A percentile compares a stretch with the other conserved stretches of the same genome.
These are phyloP conservation scores for Podaxis rugospora DNA, from an alignment of 768 basidiomycete genomes.

Conservation along the genomic window DNA sequence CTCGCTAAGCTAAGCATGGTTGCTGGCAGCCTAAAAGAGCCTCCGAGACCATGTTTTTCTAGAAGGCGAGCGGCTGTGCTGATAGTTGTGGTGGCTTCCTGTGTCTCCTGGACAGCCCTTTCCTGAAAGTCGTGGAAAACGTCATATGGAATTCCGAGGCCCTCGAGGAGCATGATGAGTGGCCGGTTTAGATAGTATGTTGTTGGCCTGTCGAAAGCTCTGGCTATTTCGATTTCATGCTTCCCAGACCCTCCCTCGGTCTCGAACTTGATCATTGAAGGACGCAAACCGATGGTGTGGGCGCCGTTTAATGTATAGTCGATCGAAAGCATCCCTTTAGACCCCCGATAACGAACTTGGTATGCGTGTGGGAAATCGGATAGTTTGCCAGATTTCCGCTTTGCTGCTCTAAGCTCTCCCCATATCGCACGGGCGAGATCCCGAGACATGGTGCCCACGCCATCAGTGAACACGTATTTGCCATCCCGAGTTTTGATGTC, in stretches of 20 bases:
- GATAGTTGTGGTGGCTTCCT: slow-evolving; percentile 38
- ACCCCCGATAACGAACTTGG: slow-evolving; percentile 60
- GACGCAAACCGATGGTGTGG: slow-evolving; percentile 45
- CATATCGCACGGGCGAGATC: slow-evolving; percentile 50
- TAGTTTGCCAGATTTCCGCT: slow-evolving; percentile 27
- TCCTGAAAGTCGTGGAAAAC: slow-evolving; percentile 54
- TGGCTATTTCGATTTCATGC: slow-evolving; percentile 56
- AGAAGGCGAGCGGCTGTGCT: slow-evolving; percentile 43
- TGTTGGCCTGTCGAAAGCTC: slow-evolving; percentile 57
- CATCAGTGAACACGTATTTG: slow-evolving; percentile 61
- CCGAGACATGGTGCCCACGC: slow-evolving; percentile 60
- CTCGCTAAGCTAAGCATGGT: slow-evolving; percentile 46
- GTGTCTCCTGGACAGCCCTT: slow-evolving; percentile 43
- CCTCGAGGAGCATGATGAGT: slow-evolving; percentile 61
- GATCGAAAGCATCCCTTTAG: slow-evolving; percentile 62
- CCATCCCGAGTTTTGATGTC: slow-evolving; percentile 31
- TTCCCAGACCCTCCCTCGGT: slow-evolving; percentile 29
- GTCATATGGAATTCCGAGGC: slow-evolving; percentile 50
- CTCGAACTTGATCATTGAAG: slow-evolving; percentile 69
- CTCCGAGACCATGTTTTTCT: slow-evolving; percentile 53
- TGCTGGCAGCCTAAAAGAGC: slow-evolving; percentile 51
- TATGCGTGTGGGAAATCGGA: slow-evolving; percentile 43
- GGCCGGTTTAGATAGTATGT: slow-evolving; percentile 58
- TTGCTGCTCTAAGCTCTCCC: slow-evolving; percentile 32
- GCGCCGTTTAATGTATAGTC: slow-evolving; percentile 45